Evolutionary conservation across 1,284 basidiomycete genomes (phyloP).

Genomic region (Papiliotrema fonsecae): DNA sequence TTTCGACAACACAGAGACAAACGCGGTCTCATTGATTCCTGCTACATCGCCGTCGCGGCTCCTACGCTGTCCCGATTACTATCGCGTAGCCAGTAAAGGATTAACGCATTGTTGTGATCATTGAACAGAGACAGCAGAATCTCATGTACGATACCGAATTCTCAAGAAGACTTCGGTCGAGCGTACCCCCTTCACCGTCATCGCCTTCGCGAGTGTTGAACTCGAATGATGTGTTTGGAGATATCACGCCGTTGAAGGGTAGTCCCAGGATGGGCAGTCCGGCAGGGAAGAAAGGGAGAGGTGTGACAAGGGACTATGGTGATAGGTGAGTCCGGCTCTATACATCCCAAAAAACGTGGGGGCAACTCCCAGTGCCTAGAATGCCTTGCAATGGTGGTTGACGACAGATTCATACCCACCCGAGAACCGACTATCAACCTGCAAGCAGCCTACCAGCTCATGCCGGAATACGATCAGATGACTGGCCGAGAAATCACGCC

Average conservation of each 20-base stretch:
- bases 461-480: slow-evolving; percentile 41
- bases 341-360: too few species aligned
- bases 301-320: slow-evolving; percentile 42
- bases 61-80: too few species aligned
- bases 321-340: slow-evolving; percentile 39
- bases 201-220: slow-evolving; percentile 1
- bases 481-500: slow-evolving; percentile 12
- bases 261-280: slow-evolving; percentile 26
- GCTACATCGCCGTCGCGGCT: too few species aligned
- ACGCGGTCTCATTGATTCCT: too few species aligned
- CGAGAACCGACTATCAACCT: slow-evolving; percentile 51
- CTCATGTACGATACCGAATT: slow-evolving; percentile 40
- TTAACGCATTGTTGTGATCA: too few species aligned
- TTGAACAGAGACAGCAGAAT: too few species aligned
- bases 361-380: not conserved
- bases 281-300: slow-evolving; percentile 24
- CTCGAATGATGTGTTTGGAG: slow-evolving; percentile 35
- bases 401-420: slow-evolving; percentile 53
- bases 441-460: slow-evolving; percentile 51
- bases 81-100: too few species aligned
- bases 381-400: not conserved
- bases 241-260: slow-evolving; percentile 18
- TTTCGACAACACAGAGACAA: too few species aligned
- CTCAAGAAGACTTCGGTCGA: slow-evolving; percentile 28
- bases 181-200: slow-evolving; percentile 11